These are phyloP conservation scores for Irpex sp. DNA, from an alignment of 1,284 basidiomycete species.

Conservation along the genomic window DNA sequence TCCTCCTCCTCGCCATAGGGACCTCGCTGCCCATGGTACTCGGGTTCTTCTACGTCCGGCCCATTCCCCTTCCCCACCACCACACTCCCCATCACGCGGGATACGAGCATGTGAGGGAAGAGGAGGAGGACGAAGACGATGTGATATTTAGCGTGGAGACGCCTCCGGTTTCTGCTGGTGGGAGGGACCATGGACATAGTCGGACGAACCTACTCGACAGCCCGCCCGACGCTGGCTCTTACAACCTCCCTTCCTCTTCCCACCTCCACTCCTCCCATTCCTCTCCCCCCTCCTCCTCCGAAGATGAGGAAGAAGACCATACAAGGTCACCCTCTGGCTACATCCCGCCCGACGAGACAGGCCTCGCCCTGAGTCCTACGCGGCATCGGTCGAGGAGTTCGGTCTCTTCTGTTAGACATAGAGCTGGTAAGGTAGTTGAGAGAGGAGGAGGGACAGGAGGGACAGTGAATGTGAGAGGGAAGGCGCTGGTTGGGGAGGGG, in stretches of 20 bases:
- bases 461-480: slow-evolving; percentile 42
- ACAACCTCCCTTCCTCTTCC: too few relatives aligned
- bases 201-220: too few relatives aligned
- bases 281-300: too few relatives aligned
- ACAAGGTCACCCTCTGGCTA: slow-evolving; percentile 19
- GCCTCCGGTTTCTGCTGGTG: slow-evolving; percentile 16
- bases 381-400: slow-evolving; percentile 19
- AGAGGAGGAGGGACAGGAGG: too few relatives aligned
- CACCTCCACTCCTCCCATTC: too few relatives aligned
- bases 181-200: slow-evolving; percentile 11
- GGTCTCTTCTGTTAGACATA: slow-evolving; percentile 15
- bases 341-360: slow-evolving; percentile 18
- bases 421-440: not conserved
- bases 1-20: slow-evolving; percentile 66
- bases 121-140: slow-evolving; percentile 16
- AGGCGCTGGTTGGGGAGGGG: slow-evolving; percentile 34
- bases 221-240: too few relatives aligned
- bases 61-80: slow-evolving; percentile 44
- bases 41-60: slow-evolving; percentile 57
- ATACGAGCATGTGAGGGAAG: too few relatives aligned
- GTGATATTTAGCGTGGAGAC: slow-evolving; percentile 15
- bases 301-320: slow-evolving; percentile 5
- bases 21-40: slow-evolving; percentile 65
- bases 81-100: slow-evolving; percentile 4
- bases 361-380: slow-evolving; percentile 24